Conservation (phyloP, 805 yeast genomes). For the Grigorovia transvaalensis region DNA sequence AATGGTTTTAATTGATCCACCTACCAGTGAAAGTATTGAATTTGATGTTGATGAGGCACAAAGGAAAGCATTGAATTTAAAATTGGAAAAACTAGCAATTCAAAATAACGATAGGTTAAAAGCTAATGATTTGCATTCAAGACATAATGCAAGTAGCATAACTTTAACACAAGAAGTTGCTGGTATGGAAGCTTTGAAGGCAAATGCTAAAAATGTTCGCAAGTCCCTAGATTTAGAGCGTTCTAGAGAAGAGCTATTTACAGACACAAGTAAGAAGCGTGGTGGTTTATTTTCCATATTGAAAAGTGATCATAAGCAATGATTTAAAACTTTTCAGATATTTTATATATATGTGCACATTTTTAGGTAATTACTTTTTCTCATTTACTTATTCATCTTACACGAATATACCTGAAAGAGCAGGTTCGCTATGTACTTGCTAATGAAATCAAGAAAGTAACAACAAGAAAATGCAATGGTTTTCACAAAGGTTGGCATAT, state of each 20-base stretch:
- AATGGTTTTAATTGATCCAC: constrained; percentile 5
- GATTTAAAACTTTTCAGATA: background rate
- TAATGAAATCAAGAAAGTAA: no score
- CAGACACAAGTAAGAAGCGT: background rate
- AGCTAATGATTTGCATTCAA: background rate
- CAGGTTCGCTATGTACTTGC: no score
- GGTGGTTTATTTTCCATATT: background rate
- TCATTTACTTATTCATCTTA: background rate
- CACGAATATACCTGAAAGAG: background rate
- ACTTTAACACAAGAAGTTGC: background rate
- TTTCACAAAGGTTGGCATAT: no score
- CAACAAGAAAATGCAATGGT: no score
- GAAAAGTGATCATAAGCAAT: background rate
- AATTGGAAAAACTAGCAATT: constrained; percentile 12
- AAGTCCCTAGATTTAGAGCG: constrained; percentile 24
- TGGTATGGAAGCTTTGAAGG: constrained; percentile 1
- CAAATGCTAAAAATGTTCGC: constrained; percentile 19
- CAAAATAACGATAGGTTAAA: background rate
- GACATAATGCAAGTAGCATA: background rate
- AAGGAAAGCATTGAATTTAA: constrained; percentile 18
- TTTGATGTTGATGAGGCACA: constrained; percentile 16
- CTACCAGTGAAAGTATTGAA: constrained; percentile 24
- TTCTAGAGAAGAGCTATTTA: constrained; percentile 6
- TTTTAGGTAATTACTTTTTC: no score
- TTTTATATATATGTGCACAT: background rate